These are phyloP conservation scores for Abrus precatorius DNA, from an alignment of 306 rosid species.

Conservation along the genomic window DNA sequence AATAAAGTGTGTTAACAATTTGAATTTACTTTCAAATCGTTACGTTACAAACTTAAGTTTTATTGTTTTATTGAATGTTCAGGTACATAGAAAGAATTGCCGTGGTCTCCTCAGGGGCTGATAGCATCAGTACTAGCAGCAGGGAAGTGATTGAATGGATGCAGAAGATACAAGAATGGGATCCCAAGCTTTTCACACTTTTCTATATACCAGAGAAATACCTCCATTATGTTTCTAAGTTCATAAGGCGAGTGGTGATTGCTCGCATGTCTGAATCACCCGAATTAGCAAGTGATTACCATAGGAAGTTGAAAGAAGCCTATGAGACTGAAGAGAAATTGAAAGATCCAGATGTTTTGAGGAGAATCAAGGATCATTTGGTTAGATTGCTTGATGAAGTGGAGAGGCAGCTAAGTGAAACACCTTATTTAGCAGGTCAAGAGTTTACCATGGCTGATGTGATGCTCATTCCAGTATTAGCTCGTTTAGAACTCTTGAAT, in stretches of 20 bases:
- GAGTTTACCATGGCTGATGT: conserved; percentile 29
- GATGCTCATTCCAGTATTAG: conserved; percentile 16
- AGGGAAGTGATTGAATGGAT: conserved; percentile 21
- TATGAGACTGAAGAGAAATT: conserved; percentile 14
- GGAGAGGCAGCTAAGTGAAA: conserved; percentile 17
- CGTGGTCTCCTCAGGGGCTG: conserved; percentile 8
- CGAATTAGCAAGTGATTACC: conserved; percentile 17
- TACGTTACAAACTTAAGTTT: not conserved
- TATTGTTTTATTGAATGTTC: not conserved
- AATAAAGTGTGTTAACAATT: not conserved
- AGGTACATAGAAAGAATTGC: conserved; percentile 35
- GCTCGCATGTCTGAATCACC: conserved; percentile 26
- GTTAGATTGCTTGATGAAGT: conserved; percentile 13
- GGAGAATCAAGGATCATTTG: conserved; percentile 21
- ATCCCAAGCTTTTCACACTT: conserved; percentile 21
- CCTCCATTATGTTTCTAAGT: conserved; percentile 1
- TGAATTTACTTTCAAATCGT: not conserved
- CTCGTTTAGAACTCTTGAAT: conserved; percentile 10
- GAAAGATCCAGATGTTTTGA: conserved; percentile 18
- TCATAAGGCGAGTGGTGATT: conserved; percentile 32
- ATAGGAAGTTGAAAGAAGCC: conserved; percentile 22
- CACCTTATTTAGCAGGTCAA: conserved; percentile 29
- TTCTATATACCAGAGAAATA: conserved; percentile 3
- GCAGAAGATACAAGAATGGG: conserved; percentile 26
- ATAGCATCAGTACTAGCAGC: conserved; percentile 6